Evolutionary conservation across 2,329 filamentous ascomycete genomes (phyloP).

Genomic region (Huntiella abstrusa): DNA sequence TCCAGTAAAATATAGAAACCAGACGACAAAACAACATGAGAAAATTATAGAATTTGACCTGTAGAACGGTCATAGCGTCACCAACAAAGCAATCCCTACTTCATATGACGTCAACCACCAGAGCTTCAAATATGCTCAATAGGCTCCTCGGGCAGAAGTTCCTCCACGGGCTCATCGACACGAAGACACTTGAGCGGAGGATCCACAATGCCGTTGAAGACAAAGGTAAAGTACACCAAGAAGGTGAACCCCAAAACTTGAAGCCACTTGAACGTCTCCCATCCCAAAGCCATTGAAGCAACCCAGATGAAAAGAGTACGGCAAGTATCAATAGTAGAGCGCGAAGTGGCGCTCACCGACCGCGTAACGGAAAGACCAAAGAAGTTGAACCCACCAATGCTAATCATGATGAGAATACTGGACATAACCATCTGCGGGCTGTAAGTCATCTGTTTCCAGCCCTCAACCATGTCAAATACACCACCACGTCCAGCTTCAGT

Average conservation of each 20-base stretch:
- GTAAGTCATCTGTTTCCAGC: conserved; percentile 59
- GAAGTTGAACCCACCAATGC: conserved; percentile 97
- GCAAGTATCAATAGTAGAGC: conserved; percentile 94
- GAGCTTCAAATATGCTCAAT: conserved; percentile 43
- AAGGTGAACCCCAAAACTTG: conserved; percentile 78
- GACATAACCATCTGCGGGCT: conserved; percentile 54
- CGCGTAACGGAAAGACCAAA: conserved; percentile 90
- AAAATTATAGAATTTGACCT: neutral
- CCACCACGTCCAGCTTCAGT: conserved; percentile 58
- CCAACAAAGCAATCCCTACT: neutral
- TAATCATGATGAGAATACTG: conserved; percentile 86
- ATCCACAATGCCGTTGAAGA: conserved; percentile 87
- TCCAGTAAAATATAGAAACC: too few species aligned
- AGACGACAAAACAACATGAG: neutral
- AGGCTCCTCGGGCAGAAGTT: conserved; percentile 63
- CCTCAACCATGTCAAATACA: conserved; percentile 80
- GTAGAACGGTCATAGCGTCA: neutral
- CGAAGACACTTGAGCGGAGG: conserved; percentile 58
- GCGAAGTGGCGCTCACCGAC: conserved; percentile 73
- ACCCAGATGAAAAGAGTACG: conserved; percentile 97
- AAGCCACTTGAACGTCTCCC: conserved; percentile 96
- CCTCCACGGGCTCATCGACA: conserved; percentile 33
- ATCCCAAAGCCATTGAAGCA: conserved; percentile 76
- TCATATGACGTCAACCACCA: neutral
- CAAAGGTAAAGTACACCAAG: conserved; percentile 87